Evolutionary conservation across 768 basidiomycete species (phyloP).

Genomic region (Rickenella mellea): DNA sequence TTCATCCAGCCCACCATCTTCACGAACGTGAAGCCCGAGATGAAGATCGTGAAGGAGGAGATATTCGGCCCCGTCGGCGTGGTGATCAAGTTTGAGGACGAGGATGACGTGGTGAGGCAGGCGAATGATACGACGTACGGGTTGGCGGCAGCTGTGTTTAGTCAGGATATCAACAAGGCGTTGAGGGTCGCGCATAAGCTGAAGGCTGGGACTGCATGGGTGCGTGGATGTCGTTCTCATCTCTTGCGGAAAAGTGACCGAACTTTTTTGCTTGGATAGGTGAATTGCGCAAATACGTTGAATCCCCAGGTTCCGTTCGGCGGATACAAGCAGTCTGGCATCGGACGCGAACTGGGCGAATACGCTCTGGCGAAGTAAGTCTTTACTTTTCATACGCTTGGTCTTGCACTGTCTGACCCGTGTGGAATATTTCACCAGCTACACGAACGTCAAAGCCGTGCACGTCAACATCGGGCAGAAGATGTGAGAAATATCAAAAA

Average conservation of each 20-base stretch:
- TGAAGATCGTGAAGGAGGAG: constrained; percentile 69
- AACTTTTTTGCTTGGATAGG: too few species aligned
- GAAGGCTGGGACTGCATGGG: constrained; percentile 77
- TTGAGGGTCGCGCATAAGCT: constrained; percentile 63
- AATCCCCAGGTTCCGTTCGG: constrained; percentile 67
- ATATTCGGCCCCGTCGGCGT: constrained; percentile 79
- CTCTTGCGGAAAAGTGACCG: too few species aligned
- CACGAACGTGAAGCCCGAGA: constrained; percentile 52
- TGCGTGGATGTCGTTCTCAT: too few species aligned
- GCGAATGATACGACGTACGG: constrained; percentile 89
- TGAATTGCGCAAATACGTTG: constrained; percentile 42
- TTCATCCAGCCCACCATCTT: constrained; percentile 75
- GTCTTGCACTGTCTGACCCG: constrained; percentile 1
- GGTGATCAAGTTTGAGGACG: constrained; percentile 65
- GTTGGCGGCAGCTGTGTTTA: constrained; percentile 82
- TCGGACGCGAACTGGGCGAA: constrained; percentile 73
- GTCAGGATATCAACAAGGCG: constrained; percentile 66
- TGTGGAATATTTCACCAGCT: constrained; percentile 24
- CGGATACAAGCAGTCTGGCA: constrained; percentile 77
- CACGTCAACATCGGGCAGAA: constrained; percentile 46
- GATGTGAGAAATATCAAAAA: constrained; percentile 9
- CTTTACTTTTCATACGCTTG: background rate
- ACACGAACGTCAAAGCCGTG: constrained; percentile 61
- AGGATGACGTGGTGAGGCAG: constrained; percentile 50
- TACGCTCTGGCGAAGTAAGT: constrained; percentile 58